Evolutionary conservation across 345 rosid species (phyloP).

Genomic region (Salix dunnii): DNA sequence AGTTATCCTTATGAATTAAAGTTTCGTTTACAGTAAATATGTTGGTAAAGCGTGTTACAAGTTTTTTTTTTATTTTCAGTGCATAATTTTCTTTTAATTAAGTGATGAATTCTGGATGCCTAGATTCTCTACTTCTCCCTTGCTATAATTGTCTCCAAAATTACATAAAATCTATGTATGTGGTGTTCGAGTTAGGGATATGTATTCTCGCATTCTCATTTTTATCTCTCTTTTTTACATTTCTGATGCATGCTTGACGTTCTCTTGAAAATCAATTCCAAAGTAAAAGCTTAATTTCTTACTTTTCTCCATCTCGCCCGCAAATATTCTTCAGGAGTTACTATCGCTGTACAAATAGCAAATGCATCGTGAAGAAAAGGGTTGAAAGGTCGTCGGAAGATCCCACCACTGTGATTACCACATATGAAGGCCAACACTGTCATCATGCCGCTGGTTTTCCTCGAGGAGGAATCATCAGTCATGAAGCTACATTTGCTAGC

Average conservation of each 20-base stretch:
- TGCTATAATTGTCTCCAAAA: no score
- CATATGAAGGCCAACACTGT: conserved; percentile 98
- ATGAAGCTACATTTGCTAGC: conserved; percentile 43
- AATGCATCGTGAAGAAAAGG: conserved; percentile 94
- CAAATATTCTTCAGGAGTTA: conserved; percentile 60
- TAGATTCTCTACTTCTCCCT: no score
- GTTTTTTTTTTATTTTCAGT: no score
- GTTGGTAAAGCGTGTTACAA: no score
- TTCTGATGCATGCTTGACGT: background rate
- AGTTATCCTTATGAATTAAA: background rate
- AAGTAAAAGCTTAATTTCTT: background rate
- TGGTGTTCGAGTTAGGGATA: no score
- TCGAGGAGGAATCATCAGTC: conserved; percentile 63
- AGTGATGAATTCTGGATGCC: no score
- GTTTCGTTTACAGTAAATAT: no score
- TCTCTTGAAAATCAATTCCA: background rate
- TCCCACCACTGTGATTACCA: conserved; percentile 75
- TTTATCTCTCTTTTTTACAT: background rate
- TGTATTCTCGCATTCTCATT: no score
- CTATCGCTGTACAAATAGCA: conserved; percentile 86
- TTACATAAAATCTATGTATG: no score
- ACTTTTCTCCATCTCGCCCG: background rate
- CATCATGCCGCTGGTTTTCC: conserved; percentile 84
- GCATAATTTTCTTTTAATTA: no score
- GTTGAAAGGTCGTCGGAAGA: conserved; percentile 91